phyloP scores from a whole-genome alignment of 192 early-diverging fungal genomes.

The Backusella westeae region DNA sequence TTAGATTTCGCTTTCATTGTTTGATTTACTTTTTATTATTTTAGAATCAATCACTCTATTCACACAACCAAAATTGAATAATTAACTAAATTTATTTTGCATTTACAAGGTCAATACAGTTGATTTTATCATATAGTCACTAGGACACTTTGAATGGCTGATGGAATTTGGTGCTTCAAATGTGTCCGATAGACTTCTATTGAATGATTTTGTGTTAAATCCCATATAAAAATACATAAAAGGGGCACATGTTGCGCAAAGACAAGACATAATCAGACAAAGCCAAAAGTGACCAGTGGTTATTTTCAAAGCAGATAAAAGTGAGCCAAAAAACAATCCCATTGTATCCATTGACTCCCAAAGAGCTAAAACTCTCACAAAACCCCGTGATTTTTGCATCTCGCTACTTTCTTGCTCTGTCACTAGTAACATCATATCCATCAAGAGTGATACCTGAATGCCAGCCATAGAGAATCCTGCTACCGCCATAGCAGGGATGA shows the following conservation, averaged over 20 bases:
- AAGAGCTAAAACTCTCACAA: not conserved
- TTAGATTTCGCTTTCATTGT: too few relatives aligned
- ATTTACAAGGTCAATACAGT: not conserved
- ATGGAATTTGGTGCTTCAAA: not conserved
- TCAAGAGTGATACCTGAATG: not conserved
- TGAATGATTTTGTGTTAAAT: not conserved
- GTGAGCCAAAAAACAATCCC: not conserved
- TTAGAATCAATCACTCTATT: too few relatives aligned
- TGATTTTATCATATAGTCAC: not conserved
- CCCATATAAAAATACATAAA: slow-evolving; percentile 1
- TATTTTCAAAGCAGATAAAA: not conserved
- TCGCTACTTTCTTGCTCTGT: not conserved
- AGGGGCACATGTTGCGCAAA: not conserved
- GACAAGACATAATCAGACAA: not conserved
- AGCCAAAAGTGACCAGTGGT: not conserved
- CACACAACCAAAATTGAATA: too few relatives aligned
- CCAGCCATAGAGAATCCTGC: not conserved
- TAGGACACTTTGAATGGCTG: not conserved
- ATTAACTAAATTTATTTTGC: not conserved
- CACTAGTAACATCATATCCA: not conserved
- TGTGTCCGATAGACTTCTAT: not conserved
- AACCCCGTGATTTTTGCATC: not conserved
- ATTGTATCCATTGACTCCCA: not conserved
- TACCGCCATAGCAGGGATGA: not conserved
- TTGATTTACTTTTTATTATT: too few relatives aligned